Evolutionary conservation across 2,329 filamentous ascomycete species (phyloP).

Genomic region (Lasiodiplodia theobromae): DNA sequence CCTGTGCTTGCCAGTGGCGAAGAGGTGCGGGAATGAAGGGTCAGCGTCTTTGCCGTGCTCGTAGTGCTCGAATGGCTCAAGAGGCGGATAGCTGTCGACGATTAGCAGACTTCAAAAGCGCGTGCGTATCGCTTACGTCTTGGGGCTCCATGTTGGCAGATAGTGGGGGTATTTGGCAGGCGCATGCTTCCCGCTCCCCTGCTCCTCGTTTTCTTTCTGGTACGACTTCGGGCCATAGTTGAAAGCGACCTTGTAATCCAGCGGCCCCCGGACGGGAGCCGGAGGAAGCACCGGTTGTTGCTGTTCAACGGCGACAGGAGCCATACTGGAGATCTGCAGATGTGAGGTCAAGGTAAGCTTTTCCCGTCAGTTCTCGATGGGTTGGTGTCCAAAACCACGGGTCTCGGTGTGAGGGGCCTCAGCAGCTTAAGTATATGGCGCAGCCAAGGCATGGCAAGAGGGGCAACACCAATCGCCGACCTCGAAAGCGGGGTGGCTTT

Average conservation of each 20-base stretch:
- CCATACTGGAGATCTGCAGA: conserved; percentile 10
- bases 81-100: conserved; percentile 62
- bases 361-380: neutral
- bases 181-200: conserved; percentile 61
- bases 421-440: conserved; percentile 21
- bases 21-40: conserved; percentile 70
- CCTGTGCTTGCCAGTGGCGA: conserved; percentile 61
- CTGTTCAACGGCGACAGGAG: conserved; percentile 25
- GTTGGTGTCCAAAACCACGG: neutral
- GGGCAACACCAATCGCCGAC: conserved; percentile 17
- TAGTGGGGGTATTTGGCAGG: conserved; percentile 74
- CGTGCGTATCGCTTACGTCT: conserved; percentile 49
- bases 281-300: conserved; percentile 10
- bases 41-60: conserved; percentile 81
- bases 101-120: conserved; percentile 29
- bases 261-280: conserved; percentile 29
- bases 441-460: conserved; percentile 20
- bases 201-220: conserved; percentile 59
- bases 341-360: conserved; percentile 12
- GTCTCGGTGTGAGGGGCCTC: neutral
- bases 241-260: conserved; percentile 53
- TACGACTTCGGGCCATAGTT: conserved; percentile 51
- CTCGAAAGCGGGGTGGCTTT: conserved; percentile 20
- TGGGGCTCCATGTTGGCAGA: conserved; percentile 73
- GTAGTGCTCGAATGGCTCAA: conserved; percentile 73